Conservation (phyloP, 2,329 filamentous ascomycete species). For the Penicillium expansum region DNA sequence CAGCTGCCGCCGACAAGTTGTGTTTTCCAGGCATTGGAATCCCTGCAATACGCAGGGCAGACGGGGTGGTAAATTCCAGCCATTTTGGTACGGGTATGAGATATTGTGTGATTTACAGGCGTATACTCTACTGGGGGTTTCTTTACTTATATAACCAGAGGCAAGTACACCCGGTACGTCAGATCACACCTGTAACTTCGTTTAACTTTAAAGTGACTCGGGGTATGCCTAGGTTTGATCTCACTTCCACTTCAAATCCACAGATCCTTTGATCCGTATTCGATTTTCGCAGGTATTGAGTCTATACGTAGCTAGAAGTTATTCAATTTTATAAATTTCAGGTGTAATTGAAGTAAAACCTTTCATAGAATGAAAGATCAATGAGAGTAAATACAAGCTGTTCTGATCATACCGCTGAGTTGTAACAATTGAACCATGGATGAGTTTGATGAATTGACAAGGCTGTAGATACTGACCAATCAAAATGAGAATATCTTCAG, state of each 20-base stretch:
- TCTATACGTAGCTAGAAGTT: background rate
- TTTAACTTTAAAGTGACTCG: background rate
- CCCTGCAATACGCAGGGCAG: background rate
- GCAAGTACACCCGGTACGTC: background rate
- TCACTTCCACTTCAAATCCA: background rate
- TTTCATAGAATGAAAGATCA: background rate
- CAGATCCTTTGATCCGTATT: background rate
- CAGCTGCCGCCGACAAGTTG: background rate
- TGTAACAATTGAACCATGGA: background rate
- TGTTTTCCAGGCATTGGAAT: background rate
- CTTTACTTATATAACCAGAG: background rate
- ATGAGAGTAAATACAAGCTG: background rate
- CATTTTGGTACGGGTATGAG: background rate
- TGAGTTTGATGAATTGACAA: background rate
- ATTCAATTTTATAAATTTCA: background rate
- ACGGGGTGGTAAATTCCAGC: too few species aligned
- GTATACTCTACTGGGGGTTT: background rate
- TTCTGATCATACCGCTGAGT: background rate
- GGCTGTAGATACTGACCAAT: background rate
- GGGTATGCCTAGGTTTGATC: background rate
- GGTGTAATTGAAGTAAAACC: background rate
- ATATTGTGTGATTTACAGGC: background rate
- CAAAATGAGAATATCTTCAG: background rate
- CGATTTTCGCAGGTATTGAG: background rate
- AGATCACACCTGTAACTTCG: background rate